Conservation (phyloP, 768 basidiomycete genomes). For the Collybia sp. region DNA sequence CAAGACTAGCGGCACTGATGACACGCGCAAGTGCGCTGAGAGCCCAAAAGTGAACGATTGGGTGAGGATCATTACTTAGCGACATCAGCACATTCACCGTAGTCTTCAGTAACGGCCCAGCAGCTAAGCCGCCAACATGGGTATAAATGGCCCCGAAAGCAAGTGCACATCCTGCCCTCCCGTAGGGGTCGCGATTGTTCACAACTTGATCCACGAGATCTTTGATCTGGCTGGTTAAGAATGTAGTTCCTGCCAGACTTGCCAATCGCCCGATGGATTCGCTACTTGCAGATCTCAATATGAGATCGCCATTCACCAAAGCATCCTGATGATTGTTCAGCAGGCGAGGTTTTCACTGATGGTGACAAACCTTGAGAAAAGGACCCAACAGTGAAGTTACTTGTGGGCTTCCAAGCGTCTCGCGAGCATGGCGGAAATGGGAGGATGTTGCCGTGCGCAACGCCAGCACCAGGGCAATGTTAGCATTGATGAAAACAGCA, state of each 20-base stretch:
- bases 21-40: constrained; percentile 81
- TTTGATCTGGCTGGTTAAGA: constrained; percentile 85
- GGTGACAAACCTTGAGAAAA: constrained; percentile 65
- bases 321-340: constrained; percentile 48
- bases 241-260: constrained; percentile 75
- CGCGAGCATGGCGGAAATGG: constrained; percentile 54
- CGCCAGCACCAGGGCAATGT: constrained; percentile 67
- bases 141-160: constrained; percentile 91
- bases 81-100: constrained; percentile 95
- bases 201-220: constrained; percentile 91
- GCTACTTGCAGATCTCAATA: constrained; percentile 74
- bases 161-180: constrained; percentile 89
- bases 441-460: constrained; percentile 52
- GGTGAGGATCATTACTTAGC: constrained; percentile 92
- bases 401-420: constrained; percentile 62
- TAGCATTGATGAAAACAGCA: constrained; percentile 78
- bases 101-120: constrained; percentile 91
- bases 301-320: constrained; percentile 73
- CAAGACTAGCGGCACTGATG: constrained; percentile 86
- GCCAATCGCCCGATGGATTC: constrained; percentile 88
- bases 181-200: constrained; percentile 88
- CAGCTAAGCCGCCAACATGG: constrained; percentile 91
- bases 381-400: constrained; percentile 58
- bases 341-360: not conserved
- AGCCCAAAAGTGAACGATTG: constrained; percentile 93